These are phyloP conservation scores for Ganoderma lingzhi DNA, from an alignment of 1,284 basidiomycete species.

Conservation along the genomic window DNA sequence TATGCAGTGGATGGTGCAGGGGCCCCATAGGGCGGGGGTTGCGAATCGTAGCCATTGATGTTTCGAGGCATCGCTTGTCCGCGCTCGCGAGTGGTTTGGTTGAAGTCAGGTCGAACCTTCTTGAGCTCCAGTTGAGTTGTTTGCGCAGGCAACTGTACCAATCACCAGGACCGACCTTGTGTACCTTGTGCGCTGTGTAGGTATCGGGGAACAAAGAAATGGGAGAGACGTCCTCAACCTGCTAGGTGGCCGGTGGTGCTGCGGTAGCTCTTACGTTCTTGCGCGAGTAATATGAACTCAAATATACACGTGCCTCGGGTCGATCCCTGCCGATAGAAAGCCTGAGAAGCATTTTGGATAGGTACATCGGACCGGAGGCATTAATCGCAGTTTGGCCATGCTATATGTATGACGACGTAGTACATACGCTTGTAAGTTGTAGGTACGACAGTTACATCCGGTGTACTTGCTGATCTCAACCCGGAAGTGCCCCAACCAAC, in stretches of 20 bases:
- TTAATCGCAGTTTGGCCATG: no score
- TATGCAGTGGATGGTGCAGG: neutral
- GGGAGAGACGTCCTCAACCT: neutral
- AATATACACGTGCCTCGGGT: neutral
- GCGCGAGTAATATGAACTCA: neutral
- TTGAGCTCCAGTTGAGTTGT: neutral
- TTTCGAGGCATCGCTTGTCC: neutral
- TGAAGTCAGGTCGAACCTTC: neutral
- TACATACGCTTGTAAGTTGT: neutral
- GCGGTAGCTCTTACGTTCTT: conserved; percentile 3
- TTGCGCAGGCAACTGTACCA: neutral
- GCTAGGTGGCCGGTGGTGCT: neutral
- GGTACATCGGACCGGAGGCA: no score
- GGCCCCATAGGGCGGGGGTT: neutral
- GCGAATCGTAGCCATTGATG: neutral
- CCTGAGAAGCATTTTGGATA: neutral
- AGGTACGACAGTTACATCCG: neutral
- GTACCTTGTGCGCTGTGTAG: neutral
- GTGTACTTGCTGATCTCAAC: neutral
- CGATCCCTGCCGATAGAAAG: neutral
- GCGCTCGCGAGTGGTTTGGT: neutral
- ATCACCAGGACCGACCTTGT: neutral
- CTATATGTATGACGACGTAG: no score
- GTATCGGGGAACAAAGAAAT: neutral
- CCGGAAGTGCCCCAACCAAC: no score